These are phyloP conservation scores for Suhomyces prunicola DNA, from an alignment of 805 yeast species.

Conservation along the genomic window DNA sequence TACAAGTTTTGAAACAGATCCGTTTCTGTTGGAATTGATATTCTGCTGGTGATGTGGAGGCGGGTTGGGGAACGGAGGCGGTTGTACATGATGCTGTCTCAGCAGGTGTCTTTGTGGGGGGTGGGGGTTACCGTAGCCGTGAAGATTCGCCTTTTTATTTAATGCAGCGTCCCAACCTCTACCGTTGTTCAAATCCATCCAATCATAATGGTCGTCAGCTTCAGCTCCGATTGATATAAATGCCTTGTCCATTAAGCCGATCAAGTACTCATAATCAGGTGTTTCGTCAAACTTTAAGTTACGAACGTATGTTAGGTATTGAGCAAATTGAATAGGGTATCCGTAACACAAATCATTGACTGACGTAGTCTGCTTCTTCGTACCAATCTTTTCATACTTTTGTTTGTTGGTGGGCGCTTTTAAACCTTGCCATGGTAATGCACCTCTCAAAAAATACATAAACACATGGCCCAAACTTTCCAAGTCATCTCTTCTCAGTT, in stretches of 20 bases:
- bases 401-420: constrained; percentile 98
- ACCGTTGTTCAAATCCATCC: constrained; percentile 96
- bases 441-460: constrained; percentile 90
- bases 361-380: constrained; percentile 87
- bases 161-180: constrained; percentile 91
- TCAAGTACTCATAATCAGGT: constrained; percentile 88
- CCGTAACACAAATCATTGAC: constrained; percentile 84
- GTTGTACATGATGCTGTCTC: constrained; percentile 16
- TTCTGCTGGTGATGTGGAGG: neutral
- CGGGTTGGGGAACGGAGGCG: constrained; percentile 8
- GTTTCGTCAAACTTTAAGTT: constrained; percentile 87
- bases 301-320: constrained; percentile 85
- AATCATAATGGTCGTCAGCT: constrained; percentile 86
- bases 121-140: constrained; percentile 94
- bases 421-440: constrained; percentile 97
- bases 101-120: constrained; percentile 46
- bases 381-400: constrained; percentile 96
- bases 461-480: constrained; percentile 97
- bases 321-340: constrained; percentile 88
- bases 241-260: constrained; percentile 74
- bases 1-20: constrained; percentile 6
- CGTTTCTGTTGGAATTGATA: constrained; percentile 1
- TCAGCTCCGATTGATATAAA: constrained; percentile 65
- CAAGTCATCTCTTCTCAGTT: constrained; percentile 92
- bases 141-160: constrained; percentile 89